Evolutionary conservation across 2,329 filamentous ascomycete species (phyloP).

Genomic region (Trichoderma hamatum): DNA sequence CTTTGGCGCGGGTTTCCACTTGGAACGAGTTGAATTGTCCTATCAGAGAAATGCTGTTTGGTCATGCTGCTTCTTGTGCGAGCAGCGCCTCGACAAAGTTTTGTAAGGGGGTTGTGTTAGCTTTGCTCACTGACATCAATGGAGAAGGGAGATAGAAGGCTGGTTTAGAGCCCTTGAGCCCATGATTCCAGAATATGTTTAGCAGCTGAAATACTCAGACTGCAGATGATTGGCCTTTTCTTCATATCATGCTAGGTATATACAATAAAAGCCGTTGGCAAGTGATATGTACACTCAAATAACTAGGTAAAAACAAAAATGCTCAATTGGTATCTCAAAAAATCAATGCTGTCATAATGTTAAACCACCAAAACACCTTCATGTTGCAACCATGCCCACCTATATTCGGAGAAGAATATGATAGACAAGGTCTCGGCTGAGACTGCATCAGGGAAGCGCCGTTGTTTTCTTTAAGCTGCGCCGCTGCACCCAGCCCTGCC

Average conservation of each 20-base stretch:
- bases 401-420: not conserved
- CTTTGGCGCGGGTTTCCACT: not conserved
- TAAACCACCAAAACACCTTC: not conserved
- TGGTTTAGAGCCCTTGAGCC: not conserved
- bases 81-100: too few relatives aligned
- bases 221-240: not conserved
- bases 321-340: not conserved
- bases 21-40: not conserved
- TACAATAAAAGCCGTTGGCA: not conserved
- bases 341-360: not conserved
- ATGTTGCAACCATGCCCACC: not conserved
- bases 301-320: not conserved
- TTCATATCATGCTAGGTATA: not conserved
- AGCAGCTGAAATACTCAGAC: not conserved
- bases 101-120: too few relatives aligned
- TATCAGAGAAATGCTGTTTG: too few relatives aligned
- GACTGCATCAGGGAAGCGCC: not conserved
- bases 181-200: not conserved
- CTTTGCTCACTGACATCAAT: too few relatives aligned
- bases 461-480: slow-evolving; percentile 1
- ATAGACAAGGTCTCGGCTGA: not conserved
- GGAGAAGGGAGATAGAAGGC: too few relatives aligned
- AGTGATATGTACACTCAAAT: not conserved
- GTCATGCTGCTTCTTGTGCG: too few relatives aligned
- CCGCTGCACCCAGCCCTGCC: slow-evolving; percentile 19